Conservation (phyloP, 345 rosid genomes). For the Geranium rotundifolium region DNA sequence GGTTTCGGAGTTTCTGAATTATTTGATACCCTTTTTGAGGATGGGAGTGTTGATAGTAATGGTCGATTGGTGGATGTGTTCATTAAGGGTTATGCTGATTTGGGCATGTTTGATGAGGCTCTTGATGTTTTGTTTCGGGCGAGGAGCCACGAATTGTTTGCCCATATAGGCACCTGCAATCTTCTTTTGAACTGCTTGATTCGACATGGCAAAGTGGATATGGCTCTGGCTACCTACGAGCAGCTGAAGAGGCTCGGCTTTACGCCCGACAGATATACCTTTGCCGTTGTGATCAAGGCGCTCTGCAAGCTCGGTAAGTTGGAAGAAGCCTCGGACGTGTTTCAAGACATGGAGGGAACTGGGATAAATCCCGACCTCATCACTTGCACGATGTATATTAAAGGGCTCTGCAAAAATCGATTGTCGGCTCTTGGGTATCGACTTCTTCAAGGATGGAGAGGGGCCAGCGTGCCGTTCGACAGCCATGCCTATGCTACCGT, state of each 20-base stretch:
- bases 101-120: slow-evolving; percentile 46
- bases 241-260: slow-evolving; percentile 40
- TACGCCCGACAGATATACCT: slow-evolving; percentile 42
- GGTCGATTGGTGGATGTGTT: slow-evolving; percentile 26
- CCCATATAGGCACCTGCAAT: slow-evolving; percentile 35
- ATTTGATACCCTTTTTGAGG: too few species aligned
- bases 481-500: slow-evolving; percentile 30
- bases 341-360: slow-evolving; percentile 34
- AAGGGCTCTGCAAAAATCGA: slow-evolving; percentile 52
- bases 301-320: slow-evolving; percentile 44
- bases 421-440: slow-evolving; percentile 30
- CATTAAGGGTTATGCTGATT: slow-evolving; percentile 42
- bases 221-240: slow-evolving; percentile 31
- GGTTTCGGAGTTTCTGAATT: too few species aligned
- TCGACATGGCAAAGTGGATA: slow-evolving; percentile 26
- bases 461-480: slow-evolving; percentile 22
- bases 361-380: slow-evolving; percentile 28
- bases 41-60: too few species aligned
- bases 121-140: slow-evolving; percentile 32
- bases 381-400: slow-evolving; percentile 43
- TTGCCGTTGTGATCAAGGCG: slow-evolving; percentile 48
- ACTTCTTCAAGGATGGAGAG: slow-evolving; percentile 18
- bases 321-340: slow-evolving; percentile 29
- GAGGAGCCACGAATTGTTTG: slow-evolving; percentile 21
- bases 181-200: slow-evolving; percentile 50